Evolutionary conservation across 352 stramenopile species (phyloP), one percentile per base, ranked within the genome.

Genomic region (Lagenidium sp.): DNA sequence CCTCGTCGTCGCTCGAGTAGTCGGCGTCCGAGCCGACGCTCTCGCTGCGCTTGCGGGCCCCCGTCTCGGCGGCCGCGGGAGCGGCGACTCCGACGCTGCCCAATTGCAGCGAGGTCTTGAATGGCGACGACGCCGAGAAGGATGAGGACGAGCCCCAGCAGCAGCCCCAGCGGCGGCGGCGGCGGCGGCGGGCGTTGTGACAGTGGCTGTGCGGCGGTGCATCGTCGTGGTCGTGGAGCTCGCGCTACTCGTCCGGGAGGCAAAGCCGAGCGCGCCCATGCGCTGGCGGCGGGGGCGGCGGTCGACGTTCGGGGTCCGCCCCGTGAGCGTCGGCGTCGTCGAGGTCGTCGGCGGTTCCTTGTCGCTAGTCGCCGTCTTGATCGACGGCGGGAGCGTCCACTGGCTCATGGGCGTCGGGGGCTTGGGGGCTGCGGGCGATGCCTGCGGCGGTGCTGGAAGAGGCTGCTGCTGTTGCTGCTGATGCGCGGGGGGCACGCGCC

Each of bases 1-100:
- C 63, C 39, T 90, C 80, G 36, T 83, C 77, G 28, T 81, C 65
- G 31, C 61, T 66, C 29, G 47, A 53, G 28, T 68, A 69, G 29
- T 85, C 66, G 21, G 64, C 63, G 26, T 68, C 58, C 13, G 57
- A 69, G 24, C 54, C 57, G 0, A 45, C 55, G 47, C 65, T 78
- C 44, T 78, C 54, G 45, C 63, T 77, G 7, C 69, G 66, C 25
- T 55, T 60, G 6, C 69, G 66, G 4, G n/a, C n/a, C n/a, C n/a
- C n/a, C n/a, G n/a, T n/a, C n/a, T n/a, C n/a, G n/a, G 34, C 15
- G 11, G 6, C 30, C 48, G 39, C 22, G 7, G 44, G 22, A 30
- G 30, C 13, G 24, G 32, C 3, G 20, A 35, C 15, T 44, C 32
- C 4, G 16, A 21, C 4, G 55, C 42, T 13, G 29, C 16, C 16